A percentile compares a stretch with the other conserved stretches of the same genome.
These are phyloP conservation scores for Toxoplasma gondii DNA, from an alignment of 169 alveolate species.

Conservation along the genomic window DNA sequence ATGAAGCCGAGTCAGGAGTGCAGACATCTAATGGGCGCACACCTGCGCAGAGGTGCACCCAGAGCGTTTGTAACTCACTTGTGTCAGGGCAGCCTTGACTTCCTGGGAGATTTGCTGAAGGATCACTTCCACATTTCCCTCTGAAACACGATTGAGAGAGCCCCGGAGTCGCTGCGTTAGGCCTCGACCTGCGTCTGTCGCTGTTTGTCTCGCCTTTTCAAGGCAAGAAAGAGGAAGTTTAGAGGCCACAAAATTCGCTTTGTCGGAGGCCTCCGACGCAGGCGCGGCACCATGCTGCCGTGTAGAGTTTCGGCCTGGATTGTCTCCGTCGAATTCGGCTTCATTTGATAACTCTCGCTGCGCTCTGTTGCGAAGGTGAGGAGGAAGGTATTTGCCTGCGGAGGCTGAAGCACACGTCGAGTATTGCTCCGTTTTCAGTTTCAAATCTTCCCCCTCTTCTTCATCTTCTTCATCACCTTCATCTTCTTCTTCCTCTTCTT, in stretches of 20 bases:
- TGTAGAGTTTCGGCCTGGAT: not conserved
- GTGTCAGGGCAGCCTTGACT: not conserved
- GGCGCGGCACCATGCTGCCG: no score
- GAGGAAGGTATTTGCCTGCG: conserved; percentile 8
- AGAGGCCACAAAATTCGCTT: no score
- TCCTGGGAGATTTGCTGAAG: conserved; percentile 32
- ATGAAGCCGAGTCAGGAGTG: no score
- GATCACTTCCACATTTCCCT: conserved; percentile 55
- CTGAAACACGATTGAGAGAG: conserved; percentile 54
- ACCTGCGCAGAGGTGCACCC: not conserved
- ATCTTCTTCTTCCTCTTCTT: not conserved
- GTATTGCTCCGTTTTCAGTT: not conserved
- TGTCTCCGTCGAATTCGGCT: not conserved
- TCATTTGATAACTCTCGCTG: not conserved
- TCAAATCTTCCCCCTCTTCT: not conserved
- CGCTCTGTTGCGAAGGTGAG: not conserved
- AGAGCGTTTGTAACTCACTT: not conserved
- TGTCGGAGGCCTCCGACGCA: no score
- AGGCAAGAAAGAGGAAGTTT: not conserved
- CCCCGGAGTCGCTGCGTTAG: conserved; percentile 5
- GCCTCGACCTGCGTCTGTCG: not conserved
- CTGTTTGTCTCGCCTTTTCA: not conserved
- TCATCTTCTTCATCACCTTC: not conserved
- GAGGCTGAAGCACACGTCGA: not conserved
- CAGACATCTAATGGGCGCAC: no score